Base-by-base conservation (phyloP, 371 early-diverging fungal species). In the Zychaea mexicana region DNA sequence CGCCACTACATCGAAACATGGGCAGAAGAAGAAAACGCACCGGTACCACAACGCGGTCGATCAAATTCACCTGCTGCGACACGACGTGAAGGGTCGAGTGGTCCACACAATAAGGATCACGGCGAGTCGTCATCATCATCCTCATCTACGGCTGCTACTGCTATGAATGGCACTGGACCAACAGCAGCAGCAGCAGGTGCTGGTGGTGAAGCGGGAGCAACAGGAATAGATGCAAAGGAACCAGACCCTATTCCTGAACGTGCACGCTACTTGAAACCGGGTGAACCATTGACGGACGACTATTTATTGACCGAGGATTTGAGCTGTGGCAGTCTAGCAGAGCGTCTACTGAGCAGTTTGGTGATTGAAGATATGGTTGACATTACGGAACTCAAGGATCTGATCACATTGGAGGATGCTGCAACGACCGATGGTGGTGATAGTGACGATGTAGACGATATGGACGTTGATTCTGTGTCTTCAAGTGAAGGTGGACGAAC, bases 11-110 rank as follows among this genome's bases (percentile, higher is more conserved):
- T 81, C 2, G 91, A 93, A 39, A 83, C 79, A 24, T 96, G 95
- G 95, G 86, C 90, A 9, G 94, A 92, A 56, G 95, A 97, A 68
- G 96, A 96, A 12, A 66, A 54, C 71, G 21, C 39, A 12, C 36
- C 58, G 21, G 22, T 42, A 22, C 30, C 86, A 26, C 78, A 82
- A 30, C 77, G 82, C 69, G 73, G 69, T 27, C 57, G 70, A 33
- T 68, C 74, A 28, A 53, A 70, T 59, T 76, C 77, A n/a, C 72
- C 76, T n/a, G 69, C 52, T 17, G 17, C 30, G 36, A 57, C 24
- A 22, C 57, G 57, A 57, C 36, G 47, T 10, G 60, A 60, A 46
- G 46, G 39, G 2, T 22, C 47, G 47, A 60, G 2, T 19, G 22
- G 24, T 22, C 49, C 6, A 49, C 9, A 36, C 10, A 42, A 42